phyloP scores from a whole-genome alignment of 192 early-diverging fungal species.

The Gryganskiella cystojenkinii region DNA sequence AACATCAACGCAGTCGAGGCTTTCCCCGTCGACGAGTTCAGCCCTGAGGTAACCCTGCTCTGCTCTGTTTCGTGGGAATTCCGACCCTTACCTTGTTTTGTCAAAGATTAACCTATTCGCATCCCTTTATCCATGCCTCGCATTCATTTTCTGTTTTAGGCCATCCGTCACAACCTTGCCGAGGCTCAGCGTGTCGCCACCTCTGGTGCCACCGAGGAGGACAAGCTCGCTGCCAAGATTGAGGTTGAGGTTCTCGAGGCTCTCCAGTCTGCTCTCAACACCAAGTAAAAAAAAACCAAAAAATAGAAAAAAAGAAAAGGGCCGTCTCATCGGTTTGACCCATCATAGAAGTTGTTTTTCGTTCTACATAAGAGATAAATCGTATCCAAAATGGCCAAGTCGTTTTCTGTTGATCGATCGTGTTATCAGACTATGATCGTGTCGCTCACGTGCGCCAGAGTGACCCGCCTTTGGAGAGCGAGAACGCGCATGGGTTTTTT shows the following conservation, averaged over 20 bases:
- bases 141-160: slow-evolving; percentile 45
- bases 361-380: neutral
- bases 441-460: too few species aligned
- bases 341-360: too few species aligned
- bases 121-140: neutral
- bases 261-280: slow-evolving; percentile 75
- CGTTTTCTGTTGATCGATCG: neutral
- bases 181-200: slow-evolving; percentile 81
- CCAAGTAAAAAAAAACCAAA: slow-evolving; percentile 35
- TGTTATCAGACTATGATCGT: too few species aligned
- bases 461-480: too few species aligned
- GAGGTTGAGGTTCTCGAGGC: slow-evolving; percentile 93
- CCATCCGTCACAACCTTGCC: slow-evolving; percentile 79
- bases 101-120: neutral
- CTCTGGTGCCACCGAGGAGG: slow-evolving; percentile 75
- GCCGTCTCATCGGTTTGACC: too few species aligned
- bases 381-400: neutral
- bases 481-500: too few species aligned
- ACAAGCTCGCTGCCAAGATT: slow-evolving; percentile 84
- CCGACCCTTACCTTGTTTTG: neutral
- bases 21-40: slow-evolving; percentile 88
- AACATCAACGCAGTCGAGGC: slow-evolving; percentile 99
- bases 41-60: slow-evolving; percentile 68
- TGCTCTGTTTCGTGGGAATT: neutral
- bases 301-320: slow-evolving; percentile 1